A percentile compares a stretch with the other conserved stretches of the same genome.
phyloP scores from a whole-genome alignment of 1,284 basidiomycete species.

The Irpex lacteus region DNA sequence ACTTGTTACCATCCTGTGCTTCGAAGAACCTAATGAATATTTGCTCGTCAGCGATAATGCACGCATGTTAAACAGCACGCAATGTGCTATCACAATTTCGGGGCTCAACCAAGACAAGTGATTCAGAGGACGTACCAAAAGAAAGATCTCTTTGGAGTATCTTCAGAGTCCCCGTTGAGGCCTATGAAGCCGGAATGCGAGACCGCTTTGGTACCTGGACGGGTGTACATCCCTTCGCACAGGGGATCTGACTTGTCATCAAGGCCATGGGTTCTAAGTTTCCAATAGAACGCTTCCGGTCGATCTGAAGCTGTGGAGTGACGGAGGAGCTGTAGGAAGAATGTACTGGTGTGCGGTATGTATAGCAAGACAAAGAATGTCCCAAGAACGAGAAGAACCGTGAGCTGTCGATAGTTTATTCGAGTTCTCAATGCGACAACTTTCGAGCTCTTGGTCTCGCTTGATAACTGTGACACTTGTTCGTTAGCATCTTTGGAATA shows the following conservation, averaged over 20 bases:
- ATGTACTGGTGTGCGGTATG: no score
- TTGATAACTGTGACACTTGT: no score
- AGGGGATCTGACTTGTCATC: conserved; percentile 1
- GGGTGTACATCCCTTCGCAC: neutral
- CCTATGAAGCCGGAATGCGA: conserved; percentile 31
- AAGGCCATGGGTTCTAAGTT: conserved; percentile 1
- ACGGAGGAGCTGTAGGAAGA: neutral
- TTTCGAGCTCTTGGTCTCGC: no score
- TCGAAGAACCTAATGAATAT: conserved; percentile 28
- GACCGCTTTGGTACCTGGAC: neutral
- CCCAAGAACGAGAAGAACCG: no score
- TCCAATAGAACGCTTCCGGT: conserved; percentile 1
- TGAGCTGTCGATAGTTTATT: no score
- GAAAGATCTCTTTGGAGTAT: conserved; percentile 28
- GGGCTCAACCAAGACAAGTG: no score
- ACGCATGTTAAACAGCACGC: no score
- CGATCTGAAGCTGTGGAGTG: neutral
- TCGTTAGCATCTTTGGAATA: no score
- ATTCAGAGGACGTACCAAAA: conserved; percentile 26
- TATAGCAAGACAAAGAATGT: no score
- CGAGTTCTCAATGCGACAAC: no score
- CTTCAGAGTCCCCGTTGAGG: conserved; percentile 25
- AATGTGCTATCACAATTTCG: no score
- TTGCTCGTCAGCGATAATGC: neutral
- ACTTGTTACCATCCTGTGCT: conserved; percentile 24